Base-by-base conservation (phyloP, 495 filamentous ascomycete genomes). In the Hypoxylon crocopeplum region DNA sequence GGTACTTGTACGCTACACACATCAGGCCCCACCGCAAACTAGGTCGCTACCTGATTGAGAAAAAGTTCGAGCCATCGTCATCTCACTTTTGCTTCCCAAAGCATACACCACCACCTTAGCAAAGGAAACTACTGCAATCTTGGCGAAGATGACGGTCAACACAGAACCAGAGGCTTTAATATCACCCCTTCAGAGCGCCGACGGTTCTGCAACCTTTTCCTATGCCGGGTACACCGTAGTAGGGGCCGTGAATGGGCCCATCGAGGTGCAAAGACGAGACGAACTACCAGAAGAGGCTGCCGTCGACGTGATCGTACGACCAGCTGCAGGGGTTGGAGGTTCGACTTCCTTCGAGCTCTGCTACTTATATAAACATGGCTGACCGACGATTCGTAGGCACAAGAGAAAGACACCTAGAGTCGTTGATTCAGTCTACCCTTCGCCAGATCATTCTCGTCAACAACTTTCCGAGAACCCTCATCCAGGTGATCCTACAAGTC, bases 241-340 rank as follows among this genome's bases (percentile, higher is more conserved):
- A 40, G 90, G 87, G 47, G 86, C 90, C 10, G 91, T 95, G 56
- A 96, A 93, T 70, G 94, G 91, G 0, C 94, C 94, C n/a, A 81
- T 97, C 61, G 93, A 97, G 73, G 91, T 93, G 15, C 86, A 84
- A 59, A 86, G 92, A 61, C 83, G 90, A 60, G 93, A 97, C 66
- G 88, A 96, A 62, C 84, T 91, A 48, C 88, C 94, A 12, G 90
- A 95, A 73, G 92, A 97, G 75, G 90, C 94, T 19, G 86, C 86
- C 44, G 77, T 98, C 48, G 94, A 98, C 71, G 89, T 98, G 24
- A 86, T 92, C 69, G 84, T 98, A 61, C 86, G 93, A 69, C 93
- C 93, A 25, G 86, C 88, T 33, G 82, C 82, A 56, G 92, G 92
- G 42, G 88, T 95, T 51, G 92, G 90, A 77, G 87, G 94, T 88